Conservation (phyloP, 1,284 basidiomycete species). For the Macrocystidia cucumis region DNA sequence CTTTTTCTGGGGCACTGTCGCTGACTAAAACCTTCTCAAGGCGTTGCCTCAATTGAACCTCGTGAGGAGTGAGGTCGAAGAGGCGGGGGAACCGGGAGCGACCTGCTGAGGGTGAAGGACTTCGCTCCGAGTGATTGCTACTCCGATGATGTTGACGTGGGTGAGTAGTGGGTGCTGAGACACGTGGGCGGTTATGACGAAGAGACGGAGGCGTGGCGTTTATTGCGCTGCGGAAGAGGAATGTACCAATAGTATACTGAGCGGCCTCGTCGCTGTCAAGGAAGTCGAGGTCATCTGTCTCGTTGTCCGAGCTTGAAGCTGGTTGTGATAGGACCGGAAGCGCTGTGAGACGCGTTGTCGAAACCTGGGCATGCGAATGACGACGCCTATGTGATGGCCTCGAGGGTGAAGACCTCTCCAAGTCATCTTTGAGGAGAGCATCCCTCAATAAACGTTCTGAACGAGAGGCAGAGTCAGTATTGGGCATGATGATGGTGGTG, state of each 20-base stretch:
- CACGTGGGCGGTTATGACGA: background rate
- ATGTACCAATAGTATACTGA: slow-evolving; percentile 16
- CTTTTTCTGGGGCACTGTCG: background rate
- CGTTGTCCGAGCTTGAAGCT: too few species aligned
- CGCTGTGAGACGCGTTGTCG: too few species aligned
- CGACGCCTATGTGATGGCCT: background rate
- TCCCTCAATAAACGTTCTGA: background rate
- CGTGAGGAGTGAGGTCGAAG: slow-evolving; percentile 40
- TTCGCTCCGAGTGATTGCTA: background rate
- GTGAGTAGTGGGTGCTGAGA: background rate
- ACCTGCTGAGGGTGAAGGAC: background rate
- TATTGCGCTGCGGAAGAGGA: slow-evolving; percentile 21
- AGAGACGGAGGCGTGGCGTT: slow-evolving; percentile 9
- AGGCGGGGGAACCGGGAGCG: too few species aligned
- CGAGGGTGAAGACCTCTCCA: background rate
- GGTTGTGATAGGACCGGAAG: too few species aligned
- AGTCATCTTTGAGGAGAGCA: background rate
- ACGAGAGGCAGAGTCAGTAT: background rate
- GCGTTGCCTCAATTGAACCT: slow-evolving; percentile 43
- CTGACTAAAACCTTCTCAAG: slow-evolving; percentile 43
- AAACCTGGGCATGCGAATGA: background rate
- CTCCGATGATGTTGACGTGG: background rate
- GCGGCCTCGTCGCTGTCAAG: slow-evolving; percentile 2
- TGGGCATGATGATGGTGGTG: too few species aligned
- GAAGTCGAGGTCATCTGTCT: too few species aligned